Base-by-base conservation (phyloP, 148 eudicot species). In the Mesembryanthemum crystallinum region DNA sequence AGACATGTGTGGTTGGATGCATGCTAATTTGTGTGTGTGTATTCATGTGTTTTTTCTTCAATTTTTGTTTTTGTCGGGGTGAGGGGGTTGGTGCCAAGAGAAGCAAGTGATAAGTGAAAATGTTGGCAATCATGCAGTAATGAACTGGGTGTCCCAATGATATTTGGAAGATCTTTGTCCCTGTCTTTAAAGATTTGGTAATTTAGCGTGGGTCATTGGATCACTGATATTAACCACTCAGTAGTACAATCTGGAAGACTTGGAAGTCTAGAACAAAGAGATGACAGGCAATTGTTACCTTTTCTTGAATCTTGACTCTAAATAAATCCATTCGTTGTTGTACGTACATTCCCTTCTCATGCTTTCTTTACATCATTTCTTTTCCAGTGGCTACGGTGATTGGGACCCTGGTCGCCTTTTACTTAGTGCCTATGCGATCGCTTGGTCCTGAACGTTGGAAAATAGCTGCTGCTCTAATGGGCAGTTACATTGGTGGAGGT, bases 401-500 rank as follows among this genome's bases (percentile, higher is more conserved):
- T 73, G 97, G 97, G 78, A 94, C 98, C 47, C 30, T 85, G 35
- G 88, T 92, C 68, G 98, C 98, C 5, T 94, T 64, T 81, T 42
- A 72, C 55, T n/a, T 94, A 71, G 92, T 94, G 64, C 98, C 97
- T 43, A 92, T 94, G 97, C 82, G 86, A 67, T 87, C 96, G 23
- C 97, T 94, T 68, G 98, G 96, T 80, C 86, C 81, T 65, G 97
- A 94, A 82, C 78, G 84, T 80, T 94, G 98, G 98, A 94, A 89
- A 85, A 90, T 94, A 69, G 98, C 98, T 66, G 78, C 98, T 59
- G 89, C 93, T 54, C 87, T 92, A 35, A 94, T 94, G 98, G 96
- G 97, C 35, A 94, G 97, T 77, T 90, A 94, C 74, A 94, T 90
- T 82, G 98, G 97, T 74, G 98, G 98, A 90, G 87, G 97, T 89